phyloP scores from a whole-genome alignment of 345 rosid species.

The Rhizophora apiculata region DNA sequence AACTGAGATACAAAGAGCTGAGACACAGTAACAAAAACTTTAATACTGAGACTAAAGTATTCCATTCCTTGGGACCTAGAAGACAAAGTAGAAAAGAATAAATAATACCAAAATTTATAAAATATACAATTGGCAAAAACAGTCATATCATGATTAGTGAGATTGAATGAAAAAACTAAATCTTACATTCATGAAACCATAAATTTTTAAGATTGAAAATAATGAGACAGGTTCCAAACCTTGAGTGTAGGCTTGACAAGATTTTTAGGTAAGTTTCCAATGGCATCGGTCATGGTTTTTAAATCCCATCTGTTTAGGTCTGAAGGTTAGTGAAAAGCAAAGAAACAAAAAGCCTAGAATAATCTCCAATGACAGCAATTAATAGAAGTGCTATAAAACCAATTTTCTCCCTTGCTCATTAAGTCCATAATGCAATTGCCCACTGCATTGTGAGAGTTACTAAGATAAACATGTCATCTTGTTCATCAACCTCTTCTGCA shows the following conservation, averaged over 20 bases:
- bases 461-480: too few species aligned
- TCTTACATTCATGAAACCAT: background rate
- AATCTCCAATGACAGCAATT: too few species aligned
- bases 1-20: background rate
- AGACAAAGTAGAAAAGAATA: background rate
- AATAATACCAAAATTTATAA: background rate
- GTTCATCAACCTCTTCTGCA: too few species aligned
- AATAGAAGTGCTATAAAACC: too few species aligned
- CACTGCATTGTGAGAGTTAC: conserved; percentile 86
- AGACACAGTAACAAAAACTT: too few species aligned
- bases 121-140: too few species aligned
- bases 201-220: too few species aligned
- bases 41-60: too few species aligned
- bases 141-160: too few species aligned
- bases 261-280: conserved; percentile 73
- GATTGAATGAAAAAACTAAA: too few species aligned
- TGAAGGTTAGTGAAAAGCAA: too few species aligned
- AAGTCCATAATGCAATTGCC: conserved; percentile 92
- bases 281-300: conserved; percentile 85
- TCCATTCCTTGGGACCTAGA: background rate
- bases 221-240: conserved; percentile 32
- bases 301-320: conserved; percentile 39
- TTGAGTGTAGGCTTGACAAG: conserved; percentile 82
- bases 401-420: conserved; percentile 26
- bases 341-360: too few species aligned